Base-by-base conservation (phyloP, 2,329 filamentous ascomycete genomes). In the Scytalidium lignicola region DNA sequence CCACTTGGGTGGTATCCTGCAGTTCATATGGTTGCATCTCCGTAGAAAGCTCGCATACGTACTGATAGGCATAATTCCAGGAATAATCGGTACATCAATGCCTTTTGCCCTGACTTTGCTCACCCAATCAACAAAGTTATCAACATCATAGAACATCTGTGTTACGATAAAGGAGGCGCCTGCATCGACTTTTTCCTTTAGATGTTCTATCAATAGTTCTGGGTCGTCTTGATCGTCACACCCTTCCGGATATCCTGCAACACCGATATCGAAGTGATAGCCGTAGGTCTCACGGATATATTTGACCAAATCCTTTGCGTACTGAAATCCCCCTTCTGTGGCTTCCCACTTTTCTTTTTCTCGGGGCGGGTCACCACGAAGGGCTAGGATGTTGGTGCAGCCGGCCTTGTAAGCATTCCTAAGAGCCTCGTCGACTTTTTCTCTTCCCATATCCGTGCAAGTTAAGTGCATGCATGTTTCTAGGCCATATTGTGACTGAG, bases 401-500 rank as follows among this genome's bases (percentile, higher is more conserved):
- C 93, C 93, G 29, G 92, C 84, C 67, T 92, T 90, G 75, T 96
- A 96, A 12, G 93, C 93, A 59, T 85, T 86, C 60, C 83, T 80
- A 47, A 99, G 78, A 5, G 93, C 93, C 48, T 88, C 83, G 62
- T 97, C 90, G 64, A 99, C 87, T 70, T 91, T 95, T 46, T 89
- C 87, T 59, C 83, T 82, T 52, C 90, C 90, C 93, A 99, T 99
- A 68, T 97, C 93, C 48, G 93, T 99, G 70, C 93, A 99, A 2
- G 93, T 99, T 61, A 99, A 74, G 67, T 99, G 93, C 93, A 99
- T 99, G 71, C 92, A 97, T 7, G 93, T 97, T 74, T 99, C 93
- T 55, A 99, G 79, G 17, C 93, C 93, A 65, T 96, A 95, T 55
- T 93, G 90, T 17, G 90, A 88, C 71, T 99, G 93, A 41, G 93